A percentile compares a stretch with the other conserved stretches of the same genome.
These are phyloP conservation scores for Noccaea bulbosa DNA, from an alignment of 345 rosid species.

Conservation along the genomic window DNA sequence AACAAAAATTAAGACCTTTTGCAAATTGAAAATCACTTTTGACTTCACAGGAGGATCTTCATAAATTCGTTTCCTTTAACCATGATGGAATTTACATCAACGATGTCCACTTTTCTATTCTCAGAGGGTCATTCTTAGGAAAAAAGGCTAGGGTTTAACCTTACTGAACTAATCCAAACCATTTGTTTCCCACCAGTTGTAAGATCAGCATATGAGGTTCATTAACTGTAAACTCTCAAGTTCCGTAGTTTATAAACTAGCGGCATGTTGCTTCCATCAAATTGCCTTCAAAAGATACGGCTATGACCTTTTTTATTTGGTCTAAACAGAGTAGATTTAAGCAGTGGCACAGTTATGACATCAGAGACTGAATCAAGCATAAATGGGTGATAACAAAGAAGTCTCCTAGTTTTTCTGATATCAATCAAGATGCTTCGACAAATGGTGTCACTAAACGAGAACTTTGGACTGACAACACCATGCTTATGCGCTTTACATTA, in stretches of 20 bases:
- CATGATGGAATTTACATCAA: conserved; percentile 12
- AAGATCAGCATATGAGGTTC: conserved; percentile 21
- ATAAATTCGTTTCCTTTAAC: conserved; percentile 1
- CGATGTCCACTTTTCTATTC: conserved; percentile 24
- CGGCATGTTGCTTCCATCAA: conserved; percentile 21
- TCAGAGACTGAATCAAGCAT: conserved; percentile 14
- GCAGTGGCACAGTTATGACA: conserved; percentile 6
- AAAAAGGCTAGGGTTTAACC: conserved; percentile 1
- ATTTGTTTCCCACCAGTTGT: conserved; percentile 19
- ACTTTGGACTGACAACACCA: conserved; percentile 13
- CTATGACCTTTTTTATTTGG: background rate
- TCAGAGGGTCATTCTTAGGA: conserved; percentile 15
- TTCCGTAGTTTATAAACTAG: conserved; percentile 17
- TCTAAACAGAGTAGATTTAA: conserved; percentile 20
- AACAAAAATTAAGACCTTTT: background rate
- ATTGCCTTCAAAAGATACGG: conserved; percentile 11
- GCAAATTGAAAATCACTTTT: background rate
- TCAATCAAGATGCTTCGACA: conserved; percentile 15
- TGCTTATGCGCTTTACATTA: conserved; percentile 21
- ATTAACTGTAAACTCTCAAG: conserved; percentile 22
- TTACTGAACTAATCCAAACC: conserved; percentile 11
- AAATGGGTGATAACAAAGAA: conserved; percentile 3
- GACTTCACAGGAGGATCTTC: background rate
- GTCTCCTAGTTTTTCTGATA: conserved; percentile 1
- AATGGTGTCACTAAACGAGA: conserved; percentile 16